A percentile compares a stretch with the other conserved stretches of the same genome.
Conservation (phyloP, 805 yeast species). For the Nakazawaea ishiwadae region DNA sequence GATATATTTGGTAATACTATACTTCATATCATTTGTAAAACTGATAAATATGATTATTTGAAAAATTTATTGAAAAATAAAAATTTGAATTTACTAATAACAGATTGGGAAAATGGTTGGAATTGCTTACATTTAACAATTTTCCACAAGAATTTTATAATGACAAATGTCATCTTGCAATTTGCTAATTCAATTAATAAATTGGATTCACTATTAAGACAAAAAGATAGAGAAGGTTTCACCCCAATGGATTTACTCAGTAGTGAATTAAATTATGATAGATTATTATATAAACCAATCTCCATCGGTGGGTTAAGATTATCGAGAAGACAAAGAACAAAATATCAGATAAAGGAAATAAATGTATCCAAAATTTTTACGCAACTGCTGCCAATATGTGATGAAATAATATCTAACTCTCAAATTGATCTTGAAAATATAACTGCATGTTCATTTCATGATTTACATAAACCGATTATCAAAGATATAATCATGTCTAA, state of each 20-base stretch:
- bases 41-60: conserved; percentile 45
- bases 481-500: conserved; percentile 50
- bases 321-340: conserved; percentile 14
- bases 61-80: conserved; percentile 41
- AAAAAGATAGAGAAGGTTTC: conserved; percentile 64
- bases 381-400: not conserved
- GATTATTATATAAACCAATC: conserved; percentile 21
- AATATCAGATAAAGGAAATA: conserved; percentile 12
- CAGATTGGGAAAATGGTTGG: conserved; percentile 79
- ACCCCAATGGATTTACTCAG: conserved; percentile 69
- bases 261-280: conserved; percentile 37
- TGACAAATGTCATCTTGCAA: conserved; percentile 41
- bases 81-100: conserved; percentile 37
- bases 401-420: not conserved
- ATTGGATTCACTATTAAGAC: conserved; percentile 33
- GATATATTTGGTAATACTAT: conserved; percentile 68
- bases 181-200: conserved; percentile 14
- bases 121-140: conserved; percentile 72
- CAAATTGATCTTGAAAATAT: no score
- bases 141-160: conserved; percentile 48
- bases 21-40: conserved; percentile 50
- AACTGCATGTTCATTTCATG: no score
- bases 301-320: conserved; percentile 3
- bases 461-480: no score
- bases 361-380: not conserved